These are phyloP conservation scores for Blastobotrys malaysiensis DNA, from an alignment of 1,139 yeast species.

Conservation along the genomic window DNA sequence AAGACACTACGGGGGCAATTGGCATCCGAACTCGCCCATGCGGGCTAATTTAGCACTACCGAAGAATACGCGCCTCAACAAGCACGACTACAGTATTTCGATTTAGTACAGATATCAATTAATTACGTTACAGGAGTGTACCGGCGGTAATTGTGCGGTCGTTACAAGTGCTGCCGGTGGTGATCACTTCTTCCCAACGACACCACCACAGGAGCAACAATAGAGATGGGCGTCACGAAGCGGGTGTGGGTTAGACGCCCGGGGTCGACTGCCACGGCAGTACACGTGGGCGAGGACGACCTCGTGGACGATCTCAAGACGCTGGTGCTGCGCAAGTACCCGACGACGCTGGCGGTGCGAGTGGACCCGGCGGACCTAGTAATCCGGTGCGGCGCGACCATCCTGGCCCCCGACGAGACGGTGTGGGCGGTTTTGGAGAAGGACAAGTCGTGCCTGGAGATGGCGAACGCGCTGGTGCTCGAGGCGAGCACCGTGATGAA, in stretches of 20 bases:
- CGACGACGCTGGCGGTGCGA: conserved; percentile 56
- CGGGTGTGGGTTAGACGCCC: conserved; percentile 64
- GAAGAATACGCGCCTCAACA: no score
- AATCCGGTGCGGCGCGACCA: conserved; percentile 6
- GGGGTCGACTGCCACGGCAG: conserved; percentile 61
- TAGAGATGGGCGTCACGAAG: not conserved
- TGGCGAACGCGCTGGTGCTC: not conserved
- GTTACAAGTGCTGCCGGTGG: no score
- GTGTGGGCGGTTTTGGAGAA: conserved; percentile 56
- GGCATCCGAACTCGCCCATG: no score
- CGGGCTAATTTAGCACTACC: no score
- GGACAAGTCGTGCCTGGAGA: not conserved
- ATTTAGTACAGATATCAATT: no score
- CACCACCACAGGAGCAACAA: conserved; percentile 1
- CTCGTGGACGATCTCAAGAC: conserved; percentile 71
- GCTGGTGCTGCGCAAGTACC: conserved; percentile 55
- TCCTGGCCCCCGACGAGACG: conserved; percentile 49
- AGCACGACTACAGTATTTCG: no score
- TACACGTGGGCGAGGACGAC: conserved; percentile 48
- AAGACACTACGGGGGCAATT: no score
- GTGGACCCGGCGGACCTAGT: conserved; percentile 67
- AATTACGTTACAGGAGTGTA: no score
- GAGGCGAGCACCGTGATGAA: not conserved
- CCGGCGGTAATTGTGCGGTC: no score
- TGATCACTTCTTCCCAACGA: not conserved